Evolutionary conservation across 495 filamentous ascomycete species (phyloP).

Genomic region (Sordaria brevicollis): DNA sequence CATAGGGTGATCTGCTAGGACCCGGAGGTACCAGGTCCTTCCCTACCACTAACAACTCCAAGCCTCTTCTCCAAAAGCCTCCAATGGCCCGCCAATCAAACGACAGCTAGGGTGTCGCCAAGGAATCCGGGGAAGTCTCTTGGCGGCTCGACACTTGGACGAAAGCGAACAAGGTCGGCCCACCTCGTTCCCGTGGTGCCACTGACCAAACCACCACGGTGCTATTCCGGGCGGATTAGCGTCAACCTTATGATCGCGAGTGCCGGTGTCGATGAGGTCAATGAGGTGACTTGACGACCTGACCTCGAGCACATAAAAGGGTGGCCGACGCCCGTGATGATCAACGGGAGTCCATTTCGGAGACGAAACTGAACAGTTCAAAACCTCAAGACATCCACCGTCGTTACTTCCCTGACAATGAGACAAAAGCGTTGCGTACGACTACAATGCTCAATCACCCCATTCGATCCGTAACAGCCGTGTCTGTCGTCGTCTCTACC

Average conservation of each 20-base stretch:
- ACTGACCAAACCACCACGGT: not conserved
- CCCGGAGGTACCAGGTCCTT: not conserved
- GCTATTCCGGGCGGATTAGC: not conserved
- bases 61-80: not conserved
- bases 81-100: not conserved
- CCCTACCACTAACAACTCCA: not conserved
- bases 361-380: not conserved
- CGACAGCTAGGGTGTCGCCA: not conserved
- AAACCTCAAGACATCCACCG: not conserved
- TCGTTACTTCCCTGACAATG: not conserved
- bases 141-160: not conserved
- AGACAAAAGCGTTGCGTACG: not conserved
- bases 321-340: not conserved
- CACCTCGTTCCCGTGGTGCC: not conserved
- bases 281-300: not conserved
- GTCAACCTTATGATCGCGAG: not conserved
- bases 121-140: not conserved
- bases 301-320: not conserved
- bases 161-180: not conserved
- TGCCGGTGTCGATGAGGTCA: not conserved
- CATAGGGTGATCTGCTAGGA: conserved; percentile 1
- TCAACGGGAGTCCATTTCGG: not conserved
- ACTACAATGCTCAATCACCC: not conserved
- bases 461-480: not conserved
- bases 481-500: not conserved